These are phyloP conservation scores for Euphorbia tirucalli DNA, from an alignment of 345 rosid species.

Conservation along the genomic window DNA sequence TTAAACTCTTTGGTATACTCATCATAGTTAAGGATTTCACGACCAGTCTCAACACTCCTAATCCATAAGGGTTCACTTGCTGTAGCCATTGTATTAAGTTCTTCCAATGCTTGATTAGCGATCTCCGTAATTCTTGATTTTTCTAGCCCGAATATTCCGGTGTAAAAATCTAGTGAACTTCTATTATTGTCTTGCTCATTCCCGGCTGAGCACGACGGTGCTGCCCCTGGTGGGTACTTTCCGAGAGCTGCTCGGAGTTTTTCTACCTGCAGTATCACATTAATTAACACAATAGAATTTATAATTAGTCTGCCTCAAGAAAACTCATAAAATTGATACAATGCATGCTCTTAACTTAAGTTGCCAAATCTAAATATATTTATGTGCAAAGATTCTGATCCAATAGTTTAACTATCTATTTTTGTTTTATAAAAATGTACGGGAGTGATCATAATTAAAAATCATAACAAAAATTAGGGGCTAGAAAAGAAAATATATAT, in stretches of 20 bases:
- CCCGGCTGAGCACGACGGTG: constrained; percentile 64
- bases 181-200: constrained; percentile 60
- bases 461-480: no score
- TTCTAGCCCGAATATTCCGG: constrained; percentile 76
- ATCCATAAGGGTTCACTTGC: constrained; percentile 81
- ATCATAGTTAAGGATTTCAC: constrained; percentile 92
- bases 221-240: constrained; percentile 46
- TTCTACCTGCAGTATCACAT: no score
- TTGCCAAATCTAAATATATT: no score
- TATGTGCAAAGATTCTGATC: no score
- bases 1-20: constrained; percentile 78
- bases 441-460: no score
- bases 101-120: constrained; percentile 74
- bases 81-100: constrained; percentile 77
- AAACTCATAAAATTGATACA: no score
- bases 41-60: constrained; percentile 84
- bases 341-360: no score
- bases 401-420: no score
- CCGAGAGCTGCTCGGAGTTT: constrained; percentile 66
- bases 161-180: constrained; percentile 71
- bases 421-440: no score
- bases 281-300: no score
- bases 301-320: no score
- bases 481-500: no score
- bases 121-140: constrained; percentile 69